Percentiles rank a stretch among this genome's conserved stretches.
These are phyloP conservation scores for Usnea hakonensis DNA, from an alignment of 495 filamentous ascomycete genomes.

Conservation along the genomic window DNA sequence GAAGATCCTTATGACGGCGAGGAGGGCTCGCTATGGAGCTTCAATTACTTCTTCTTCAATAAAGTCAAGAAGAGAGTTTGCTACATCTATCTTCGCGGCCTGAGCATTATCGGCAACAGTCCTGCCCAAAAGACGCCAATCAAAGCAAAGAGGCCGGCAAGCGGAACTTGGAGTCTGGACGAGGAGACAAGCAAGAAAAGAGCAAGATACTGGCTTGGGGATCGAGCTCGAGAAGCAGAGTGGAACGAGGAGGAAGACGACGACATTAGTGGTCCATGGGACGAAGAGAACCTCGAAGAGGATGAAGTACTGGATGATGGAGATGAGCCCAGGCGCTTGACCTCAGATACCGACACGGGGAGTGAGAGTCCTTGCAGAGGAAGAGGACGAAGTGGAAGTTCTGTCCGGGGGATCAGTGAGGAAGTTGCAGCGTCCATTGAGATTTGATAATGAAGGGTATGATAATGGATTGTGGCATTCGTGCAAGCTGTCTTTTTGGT, in stretches of 20 bases:
- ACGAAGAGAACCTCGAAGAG: constrained; percentile 42
- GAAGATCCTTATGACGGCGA: constrained; percentile 85
- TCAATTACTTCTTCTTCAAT: constrained; percentile 97
- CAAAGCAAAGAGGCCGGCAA: constrained; percentile 32
- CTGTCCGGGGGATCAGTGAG: constrained; percentile 62
- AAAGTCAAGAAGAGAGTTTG: constrained; percentile 86
- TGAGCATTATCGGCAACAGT: constrained; percentile 72
- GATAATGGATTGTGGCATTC: not conserved
- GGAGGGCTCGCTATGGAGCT: constrained; percentile 85
- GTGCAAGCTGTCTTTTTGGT: not conserved
- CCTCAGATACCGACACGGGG: constrained; percentile 38
- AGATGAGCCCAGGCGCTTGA: constrained; percentile 33
- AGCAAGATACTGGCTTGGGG: constrained; percentile 75
- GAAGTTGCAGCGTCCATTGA: constrained; percentile 69
- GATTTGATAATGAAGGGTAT: constrained; percentile 29
- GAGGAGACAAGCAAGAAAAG: constrained; percentile 59
- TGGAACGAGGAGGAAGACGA: constrained; percentile 21
- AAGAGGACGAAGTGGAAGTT: constrained; percentile 36
- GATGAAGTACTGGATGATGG: constrained; percentile 35
- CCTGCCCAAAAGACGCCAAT: constrained; percentile 35
- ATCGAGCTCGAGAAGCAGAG: constrained; percentile 36
- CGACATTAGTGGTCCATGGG: constrained; percentile 19
- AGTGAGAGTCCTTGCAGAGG: constrained; percentile 20
- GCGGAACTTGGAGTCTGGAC: constrained; percentile 36
- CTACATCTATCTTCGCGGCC: constrained; percentile 80